These are phyloP conservation scores for Rosa rugosa DNA, from an alignment of 306 rosid genomes.

Conservation along the genomic window DNA sequence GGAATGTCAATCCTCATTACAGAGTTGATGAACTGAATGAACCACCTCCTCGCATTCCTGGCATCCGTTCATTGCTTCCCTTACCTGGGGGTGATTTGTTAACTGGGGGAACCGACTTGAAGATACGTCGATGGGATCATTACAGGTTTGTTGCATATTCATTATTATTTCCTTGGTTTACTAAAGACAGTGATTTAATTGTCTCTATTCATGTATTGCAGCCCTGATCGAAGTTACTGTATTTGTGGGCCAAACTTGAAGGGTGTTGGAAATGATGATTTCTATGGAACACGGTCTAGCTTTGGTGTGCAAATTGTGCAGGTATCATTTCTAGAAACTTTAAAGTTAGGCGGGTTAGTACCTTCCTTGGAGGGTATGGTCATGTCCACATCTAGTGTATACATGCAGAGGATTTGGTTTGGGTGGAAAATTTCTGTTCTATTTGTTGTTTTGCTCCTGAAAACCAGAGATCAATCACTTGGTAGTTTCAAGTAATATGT, in stretches of 20 bases:
- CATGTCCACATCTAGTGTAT: not conserved
- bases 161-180: slow-evolving; percentile 21
- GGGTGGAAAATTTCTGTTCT: not conserved
- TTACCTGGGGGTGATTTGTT: slow-evolving; percentile 94
- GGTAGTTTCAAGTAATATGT: slow-evolving; percentile 1
- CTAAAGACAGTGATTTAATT: slow-evolving; percentile 9
- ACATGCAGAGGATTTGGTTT: not conserved
- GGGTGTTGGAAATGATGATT: slow-evolving; percentile 73
- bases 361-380: not conserved
- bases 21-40: slow-evolving; percentile 87
- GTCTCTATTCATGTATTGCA: slow-evolving; percentile 28
- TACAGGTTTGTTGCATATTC: slow-evolving; percentile 56
- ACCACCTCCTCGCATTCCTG: slow-evolving; percentile 84
- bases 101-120: slow-evolving; percentile 94
- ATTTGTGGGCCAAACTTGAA: slow-evolving; percentile 88
- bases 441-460: not conserved
- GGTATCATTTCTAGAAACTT: slow-evolving; percentile 47
- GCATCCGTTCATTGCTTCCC: slow-evolving; percentile 87
- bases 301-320: slow-evolving; percentile 94
- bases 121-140: slow-evolving; percentile 97
- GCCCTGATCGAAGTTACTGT: slow-evolving; percentile 88
- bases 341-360: not conserved
- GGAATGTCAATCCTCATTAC: slow-evolving; percentile 78
- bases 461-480: not conserved
- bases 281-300: slow-evolving; percentile 72